Percentiles rank a stretch among this genome's conserved stretches.
Evolutionary conservation across 768 basidiomycete genomes (phyloP).

Genomic region (Lactarius sanguifluus): DNA sequence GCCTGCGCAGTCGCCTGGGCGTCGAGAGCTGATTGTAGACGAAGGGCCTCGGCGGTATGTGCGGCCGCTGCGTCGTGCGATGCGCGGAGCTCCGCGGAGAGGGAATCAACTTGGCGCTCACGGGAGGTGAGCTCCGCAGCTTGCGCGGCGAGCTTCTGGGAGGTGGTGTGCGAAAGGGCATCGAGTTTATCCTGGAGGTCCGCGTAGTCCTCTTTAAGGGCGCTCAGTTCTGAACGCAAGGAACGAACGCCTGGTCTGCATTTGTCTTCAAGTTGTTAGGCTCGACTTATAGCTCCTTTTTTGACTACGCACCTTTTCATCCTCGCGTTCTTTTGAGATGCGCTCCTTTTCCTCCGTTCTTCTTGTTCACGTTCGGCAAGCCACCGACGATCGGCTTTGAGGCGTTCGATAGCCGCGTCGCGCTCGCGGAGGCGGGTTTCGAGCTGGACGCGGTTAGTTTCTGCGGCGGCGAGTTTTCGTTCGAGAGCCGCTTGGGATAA

Average conservation of each 20-base stretch:
- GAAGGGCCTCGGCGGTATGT: no score
- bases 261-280: slow-evolving; percentile 40
- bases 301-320: slow-evolving; percentile 55
- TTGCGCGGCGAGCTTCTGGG: no score
- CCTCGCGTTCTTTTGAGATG: slow-evolving; percentile 50
- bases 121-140: no score
- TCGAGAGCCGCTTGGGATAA: no score
- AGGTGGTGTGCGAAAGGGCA: slow-evolving; percentile 46
- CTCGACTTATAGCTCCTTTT: not conserved
- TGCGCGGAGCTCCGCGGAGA: no score
- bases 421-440: no score
- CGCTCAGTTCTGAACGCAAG: slow-evolving; percentile 46
- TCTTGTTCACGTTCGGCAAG: slow-evolving; percentile 67
- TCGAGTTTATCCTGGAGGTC: slow-evolving; percentile 61
- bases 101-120: no score
- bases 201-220: slow-evolving; percentile 54
- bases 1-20: no score
- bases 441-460: no score
- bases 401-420: slow-evolving; percentile 57
- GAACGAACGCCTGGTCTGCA: slow-evolving; percentile 49
- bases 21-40: no score
- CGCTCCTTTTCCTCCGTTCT: slow-evolving; percentile 67
- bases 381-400: slow-evolving; percentile 70
- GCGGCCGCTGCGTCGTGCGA: no score
- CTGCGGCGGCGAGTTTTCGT: no score